phyloP scores from a whole-genome alignment of 495 filamentous ascomycete species.

The Trichoderma gamsii region DNA sequence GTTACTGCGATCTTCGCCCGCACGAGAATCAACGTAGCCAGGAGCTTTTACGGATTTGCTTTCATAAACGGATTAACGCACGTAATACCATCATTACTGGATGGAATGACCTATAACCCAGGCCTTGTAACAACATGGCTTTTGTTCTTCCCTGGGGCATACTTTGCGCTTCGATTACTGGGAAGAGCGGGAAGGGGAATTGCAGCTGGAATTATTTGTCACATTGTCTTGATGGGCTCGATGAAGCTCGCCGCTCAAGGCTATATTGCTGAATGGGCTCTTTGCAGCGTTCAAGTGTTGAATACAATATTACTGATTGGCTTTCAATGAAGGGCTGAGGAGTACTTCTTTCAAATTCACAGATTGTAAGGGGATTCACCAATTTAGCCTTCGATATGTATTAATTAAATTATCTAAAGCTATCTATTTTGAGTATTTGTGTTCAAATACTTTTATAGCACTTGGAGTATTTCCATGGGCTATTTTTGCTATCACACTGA shows the following conservation, averaged over 20 bases:
- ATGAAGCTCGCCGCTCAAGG: conserved; percentile 10
- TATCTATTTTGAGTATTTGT: no score
- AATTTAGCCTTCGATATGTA: no score
- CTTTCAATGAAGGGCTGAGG: background rate
- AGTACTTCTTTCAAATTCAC: no score
- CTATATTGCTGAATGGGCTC: background rate
- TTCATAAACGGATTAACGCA: conserved; percentile 2
- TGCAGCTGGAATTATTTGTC: conserved; percentile 1
- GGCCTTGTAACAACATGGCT: background rate
- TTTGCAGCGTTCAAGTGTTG: background rate
- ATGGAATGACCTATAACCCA: background rate
- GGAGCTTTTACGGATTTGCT: background rate
- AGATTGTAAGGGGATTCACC: no score
- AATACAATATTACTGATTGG: background rate
- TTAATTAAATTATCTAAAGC: no score
- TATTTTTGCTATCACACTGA: no score
- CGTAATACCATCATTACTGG: background rate
- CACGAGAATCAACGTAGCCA: background rate
- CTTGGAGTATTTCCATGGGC: no score
- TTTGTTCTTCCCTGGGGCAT: conserved; percentile 1
- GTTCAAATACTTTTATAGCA: no score
- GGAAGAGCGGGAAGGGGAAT: background rate
- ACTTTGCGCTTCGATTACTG: background rate
- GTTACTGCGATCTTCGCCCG: background rate
- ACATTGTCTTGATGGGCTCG: conserved; percentile 10